Base-by-base conservation (phyloP, 129 eudicot genomes). In the Glebionis coronaria region DNA sequence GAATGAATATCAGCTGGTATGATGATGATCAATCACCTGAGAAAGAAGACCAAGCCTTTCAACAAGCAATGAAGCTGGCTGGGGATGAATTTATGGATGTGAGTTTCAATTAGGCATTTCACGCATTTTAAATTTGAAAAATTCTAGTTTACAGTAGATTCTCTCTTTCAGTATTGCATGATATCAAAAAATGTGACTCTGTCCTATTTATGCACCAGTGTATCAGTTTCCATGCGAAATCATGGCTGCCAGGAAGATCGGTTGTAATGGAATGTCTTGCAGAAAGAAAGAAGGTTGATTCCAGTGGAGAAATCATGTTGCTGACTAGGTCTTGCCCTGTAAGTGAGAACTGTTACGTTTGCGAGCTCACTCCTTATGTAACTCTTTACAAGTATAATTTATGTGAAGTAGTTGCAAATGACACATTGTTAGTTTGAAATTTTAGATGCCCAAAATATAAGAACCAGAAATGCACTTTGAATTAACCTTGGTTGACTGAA, bases 1-100 rank as follows among this genome's bases (percentile, higher is more conserved):
- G 74, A 77, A 74, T 88, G 28, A 88, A 88, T 73, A 25, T 77
- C 71, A 82, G 80, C 56, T 91, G 98, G 97, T 85, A 67, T 55
- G 96, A 88, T 60, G 82, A 84, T n/a, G 88, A 91, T 80, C 97
- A 91, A 50, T 91, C 97, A 25, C 55, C 91, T 67, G 97, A 88
- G 72, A 88, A 86, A 74, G 97, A 91, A 83, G 85, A 88, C 74
- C 82, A 73, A 51, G 96, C 98, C 56, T 91, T 91, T 70, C 79
- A 78, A 53, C 79, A 72, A 52, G 98, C 98, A 80, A 83, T 91
- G 94, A 67, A 64, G 57, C 61, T 88, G 23, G 90, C 98, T 27
- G 98, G 98, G 56, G 73, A 66, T 54, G 98, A 91, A 69, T 91
- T 91, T 78, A 68, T 85, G 73, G 87, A 91, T 60, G 98, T 91